A percentile compares a stretch with the other conserved stretches of the same genome.
Evolutionary conservation across 352 stramenopile species (phyloP).

Genomic region (Thraustochytrium striatum): DNA sequence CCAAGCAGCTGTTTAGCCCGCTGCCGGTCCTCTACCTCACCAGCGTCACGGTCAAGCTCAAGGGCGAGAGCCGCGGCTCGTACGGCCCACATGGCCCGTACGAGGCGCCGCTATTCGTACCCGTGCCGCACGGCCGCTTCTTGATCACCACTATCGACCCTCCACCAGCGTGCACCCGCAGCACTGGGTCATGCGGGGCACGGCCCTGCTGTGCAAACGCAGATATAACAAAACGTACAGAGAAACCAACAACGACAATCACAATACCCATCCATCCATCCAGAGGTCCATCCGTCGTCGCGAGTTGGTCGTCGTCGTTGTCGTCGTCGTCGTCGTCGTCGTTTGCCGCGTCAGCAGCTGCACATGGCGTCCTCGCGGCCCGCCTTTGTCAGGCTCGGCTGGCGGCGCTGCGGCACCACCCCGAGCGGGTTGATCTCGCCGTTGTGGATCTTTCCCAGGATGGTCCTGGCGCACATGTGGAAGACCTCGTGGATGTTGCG

Average conservation of each 20-base stretch:
- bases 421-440: background rate
- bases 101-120: slow-evolving; percentile 93
- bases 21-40: slow-evolving; percentile 93
- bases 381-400: background rate
- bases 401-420: background rate
- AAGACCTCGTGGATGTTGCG: background rate
- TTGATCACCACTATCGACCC: slow-evolving; percentile 94
- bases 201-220: slow-evolving; percentile 80
- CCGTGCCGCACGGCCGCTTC: slow-evolving; percentile 86
- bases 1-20: slow-evolving; percentile 92
- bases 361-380: background rate
- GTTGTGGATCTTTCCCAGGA: background rate
- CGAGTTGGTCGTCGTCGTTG: background rate
- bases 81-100: slow-evolving; percentile 76
- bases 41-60: slow-evolving; percentile 83
- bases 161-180: slow-evolving; percentile 62
- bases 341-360: background rate
- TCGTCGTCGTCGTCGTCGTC: no score
- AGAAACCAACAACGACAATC: background rate
- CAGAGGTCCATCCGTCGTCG: background rate
- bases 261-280: background rate
- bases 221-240: background rate
- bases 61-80: slow-evolving; percentile 86
- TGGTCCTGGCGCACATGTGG: background rate
- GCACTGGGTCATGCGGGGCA: slow-evolving; percentile 88